Percentiles rank a stretch among this genome's conserved stretches.
Evolutionary conservation across 2,329 filamentous ascomycete species (phyloP).

Genomic region (Fragosphaeria purpurea): DNA sequence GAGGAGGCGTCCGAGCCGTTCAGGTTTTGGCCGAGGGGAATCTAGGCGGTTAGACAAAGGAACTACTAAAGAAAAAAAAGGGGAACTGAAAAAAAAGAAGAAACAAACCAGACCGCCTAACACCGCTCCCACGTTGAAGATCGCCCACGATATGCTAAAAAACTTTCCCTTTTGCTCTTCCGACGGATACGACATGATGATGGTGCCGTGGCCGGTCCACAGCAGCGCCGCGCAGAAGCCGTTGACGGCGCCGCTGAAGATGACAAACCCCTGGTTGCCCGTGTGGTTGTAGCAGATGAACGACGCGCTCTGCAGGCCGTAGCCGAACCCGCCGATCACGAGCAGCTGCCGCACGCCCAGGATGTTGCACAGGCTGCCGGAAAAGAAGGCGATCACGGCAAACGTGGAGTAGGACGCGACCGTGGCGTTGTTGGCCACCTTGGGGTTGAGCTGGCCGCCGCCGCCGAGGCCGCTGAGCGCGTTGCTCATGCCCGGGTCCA

Average conservation of each 20-base stretch:
- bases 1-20: constrained; percentile 1
- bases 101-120: constrained; percentile 48
- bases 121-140: constrained; percentile 86
- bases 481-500: constrained; percentile 16
- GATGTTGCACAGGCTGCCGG: constrained; percentile 67
- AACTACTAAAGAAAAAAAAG: too few relatives aligned
- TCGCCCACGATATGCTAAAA: constrained; percentile 88
- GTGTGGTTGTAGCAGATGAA: constrained; percentile 64
- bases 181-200: constrained; percentile 82
- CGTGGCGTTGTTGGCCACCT: constrained; percentile 21
- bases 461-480: constrained; percentile 16
- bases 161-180: constrained; percentile 77
- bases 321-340: constrained; percentile 63
- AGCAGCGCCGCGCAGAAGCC: constrained; percentile 69
- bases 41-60: constrained; percentile 31
- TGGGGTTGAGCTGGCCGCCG: constrained; percentile 13
- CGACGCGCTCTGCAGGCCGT: constrained; percentile 61
- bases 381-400: constrained; percentile 55
- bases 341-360: constrained; percentile 62
- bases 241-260: constrained; percentile 65
- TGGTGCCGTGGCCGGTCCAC: constrained; percentile 63
- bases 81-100: background rate
- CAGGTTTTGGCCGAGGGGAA: constrained; percentile 61
- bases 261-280: constrained; percentile 56
- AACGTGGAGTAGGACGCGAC: constrained; percentile 41